Evolutionary conservation across 768 basidiomycete species (phyloP).

Genomic region (Galerina sulciceps): DNA sequence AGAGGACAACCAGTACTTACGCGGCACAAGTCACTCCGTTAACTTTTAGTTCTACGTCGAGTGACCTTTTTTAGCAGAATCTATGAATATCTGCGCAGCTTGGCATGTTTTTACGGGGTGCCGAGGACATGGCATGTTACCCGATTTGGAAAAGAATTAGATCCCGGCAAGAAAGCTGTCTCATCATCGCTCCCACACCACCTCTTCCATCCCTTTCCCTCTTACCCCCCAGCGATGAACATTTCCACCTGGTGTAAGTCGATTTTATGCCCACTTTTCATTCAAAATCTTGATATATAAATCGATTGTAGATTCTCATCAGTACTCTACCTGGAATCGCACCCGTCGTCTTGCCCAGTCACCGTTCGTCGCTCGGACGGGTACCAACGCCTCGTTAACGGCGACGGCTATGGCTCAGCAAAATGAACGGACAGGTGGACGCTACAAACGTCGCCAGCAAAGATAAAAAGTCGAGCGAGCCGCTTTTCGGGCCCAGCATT

Average conservation of each 20-base stretch:
- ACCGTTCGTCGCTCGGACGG: constrained; percentile 56
- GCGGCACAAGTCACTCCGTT: too few species aligned
- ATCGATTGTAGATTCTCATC: constrained; percentile 40
- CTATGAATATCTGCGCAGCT: constrained; percentile 13
- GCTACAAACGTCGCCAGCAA: constrained; percentile 1
- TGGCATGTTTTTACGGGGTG: too few species aligned
- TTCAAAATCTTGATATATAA: neutral
- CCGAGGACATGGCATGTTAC: neutral
- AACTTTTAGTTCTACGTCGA: too few species aligned
- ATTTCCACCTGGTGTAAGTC: constrained; percentile 45
- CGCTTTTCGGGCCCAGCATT: constrained; percentile 91
- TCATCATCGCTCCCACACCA: constrained; percentile 6
- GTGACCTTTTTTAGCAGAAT: neutral
- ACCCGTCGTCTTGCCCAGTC: constrained; percentile 54
- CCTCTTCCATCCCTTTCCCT: neutral
- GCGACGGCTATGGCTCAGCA: constrained; percentile 54
- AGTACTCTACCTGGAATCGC: constrained; percentile 63
- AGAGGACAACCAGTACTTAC: too few species aligned
- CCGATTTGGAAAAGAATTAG: constrained; percentile 2
- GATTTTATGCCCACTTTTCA: neutral
- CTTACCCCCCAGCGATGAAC: constrained; percentile 25
- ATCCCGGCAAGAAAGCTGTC: constrained; percentile 6
- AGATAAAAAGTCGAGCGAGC: constrained; percentile 71
- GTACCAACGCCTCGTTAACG: constrained; percentile 49
- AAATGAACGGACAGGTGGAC: constrained; percentile 25